Base-by-base conservation (phyloP, 1,139 yeast genomes). In the Fermentozyma sake region DNA sequence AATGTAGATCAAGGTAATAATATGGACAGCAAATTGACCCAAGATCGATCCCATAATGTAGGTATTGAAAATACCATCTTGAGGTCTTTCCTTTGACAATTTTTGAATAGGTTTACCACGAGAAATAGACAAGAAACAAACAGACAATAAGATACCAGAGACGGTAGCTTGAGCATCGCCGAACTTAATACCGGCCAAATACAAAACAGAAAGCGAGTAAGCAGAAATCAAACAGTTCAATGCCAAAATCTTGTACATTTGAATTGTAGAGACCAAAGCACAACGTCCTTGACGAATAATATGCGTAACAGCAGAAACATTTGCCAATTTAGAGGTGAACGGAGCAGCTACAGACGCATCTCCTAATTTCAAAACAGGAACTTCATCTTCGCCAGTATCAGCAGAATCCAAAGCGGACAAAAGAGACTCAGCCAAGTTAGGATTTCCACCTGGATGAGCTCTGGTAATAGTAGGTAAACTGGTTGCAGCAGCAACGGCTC, bases 271-370 rank as follows among this genome's bases (percentile, higher is more conserved):
- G 32, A 93, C 96, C 46, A 91, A 70, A 7, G 99, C 96, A 68
- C 96, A 86, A 63, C 99, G 87, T 44, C 99, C 99, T 70, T 93
- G 97, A 61, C 99, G 89, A 45, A 91, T 76, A 42, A 91, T 85
- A 50, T 87, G 81, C 30, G 95, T 84, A 33, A 93, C 96, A 31
- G 98, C 82, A 32, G 91, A 76, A 26, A 93, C 98, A 52, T 83
- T 84, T 19, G 96, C 77, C 43, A 91, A 74, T 55, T 91, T 91
- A 15, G 97, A 89, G 12, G 99, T 91, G 55, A 91, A 87, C 24
- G 99, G 99, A 20, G 99, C 99, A 32, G 99, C 99, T 47, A 93
- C 96, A 15, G 97, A 89, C 7, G 99, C 99, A 63, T 91, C 99
- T 48, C 99, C 99, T 32, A 91, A 70, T 56, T 91, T 93, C 61